Conservation (phyloP, 225 moss, liverwort and hornwort species). For the Bryum argenteum region DNA sequence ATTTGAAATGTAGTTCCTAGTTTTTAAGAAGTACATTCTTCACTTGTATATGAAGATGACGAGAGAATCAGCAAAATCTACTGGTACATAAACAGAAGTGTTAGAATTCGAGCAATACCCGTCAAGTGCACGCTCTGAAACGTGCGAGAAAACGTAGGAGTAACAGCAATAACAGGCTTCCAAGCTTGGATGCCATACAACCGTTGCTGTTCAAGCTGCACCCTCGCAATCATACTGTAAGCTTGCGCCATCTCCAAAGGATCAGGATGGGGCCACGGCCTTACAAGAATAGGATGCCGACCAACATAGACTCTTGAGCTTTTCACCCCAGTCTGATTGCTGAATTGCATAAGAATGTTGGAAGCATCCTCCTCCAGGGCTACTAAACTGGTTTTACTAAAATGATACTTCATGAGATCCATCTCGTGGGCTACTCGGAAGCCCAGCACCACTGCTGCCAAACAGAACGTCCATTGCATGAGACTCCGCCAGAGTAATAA, state of each 20-base stretch:
- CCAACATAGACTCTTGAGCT: constrained; percentile 85
- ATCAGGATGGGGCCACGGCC: constrained; percentile 92
- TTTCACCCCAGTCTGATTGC: constrained; percentile 47
- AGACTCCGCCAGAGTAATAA: constrained; percentile 46
- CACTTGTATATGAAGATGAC: background rate
- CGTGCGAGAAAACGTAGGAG: constrained; percentile 77
- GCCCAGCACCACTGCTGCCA: constrained; percentile 65
- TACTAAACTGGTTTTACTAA: constrained; percentile 6
- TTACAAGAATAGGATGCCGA: constrained; percentile 77
- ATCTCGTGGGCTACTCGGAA: constrained; percentile 76
- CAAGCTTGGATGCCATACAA: constrained; percentile 63
- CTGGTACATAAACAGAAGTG: background rate
- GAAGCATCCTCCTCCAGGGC: constrained; percentile 39
- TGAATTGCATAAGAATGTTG: constrained; percentile 21
- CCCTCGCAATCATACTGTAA: constrained; percentile 64
- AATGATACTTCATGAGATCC: constrained; percentile 50
- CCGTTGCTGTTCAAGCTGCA: constrained; percentile 84
- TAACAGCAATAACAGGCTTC: constrained; percentile 71
- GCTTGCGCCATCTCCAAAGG: constrained; percentile 72
- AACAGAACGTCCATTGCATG: constrained; percentile 67
- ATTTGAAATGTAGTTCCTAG: background rate
- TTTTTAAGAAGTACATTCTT: background rate
- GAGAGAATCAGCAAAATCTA: no score
- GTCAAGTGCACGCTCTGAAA: constrained; percentile 81
- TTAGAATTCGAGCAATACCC: constrained; percentile 28